Evolutionary conservation across 345 rosid genomes (phyloP), one percentile per base, ranked within the genome.

Genomic region (Iberis pinnata): DNA sequence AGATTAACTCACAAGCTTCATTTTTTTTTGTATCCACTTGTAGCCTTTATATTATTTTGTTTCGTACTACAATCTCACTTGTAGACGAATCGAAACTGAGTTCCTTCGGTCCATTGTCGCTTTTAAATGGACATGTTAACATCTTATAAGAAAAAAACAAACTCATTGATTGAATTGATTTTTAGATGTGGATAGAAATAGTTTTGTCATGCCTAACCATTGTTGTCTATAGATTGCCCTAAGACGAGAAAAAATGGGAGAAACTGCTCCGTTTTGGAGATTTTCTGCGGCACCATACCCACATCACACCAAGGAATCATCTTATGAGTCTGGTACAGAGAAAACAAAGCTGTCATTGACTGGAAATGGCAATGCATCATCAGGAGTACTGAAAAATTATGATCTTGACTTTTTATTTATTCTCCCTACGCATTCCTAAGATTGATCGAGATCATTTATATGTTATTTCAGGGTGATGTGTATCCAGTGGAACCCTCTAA

Each of bases 401-500:
- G 42, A 36, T 12, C 60, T 67, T 19, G 17, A 1, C 15, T 5
- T 53, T 49, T 5, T n/a, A n/a, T 32, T 15, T 5, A n/a, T 6
- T 8, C 44, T 53, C 18, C 40, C 27, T 65, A 27, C 60, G 16
- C 63, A 53, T 46, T 6, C 4, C 12, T 0, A 36, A 12, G 25
- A 8, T 62, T 48, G 19, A 35, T 32, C 27, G 2, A 24, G 31
- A 53, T 37, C 20, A 43, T 13, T 18, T 29, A 51, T 61, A 35
- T 15, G 35, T 49, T 12, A 6, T 50, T 61, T 61, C 55, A 87
- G 98, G 96, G 98, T 38, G 98, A 87, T 63, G 96, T 90, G 60
- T 90, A 90, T 77, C 98, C 98, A 16, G 85, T 84, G 70, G 96
- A 88, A 65, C 76, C 82, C 20, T 73, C 67, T 60, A 76, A 74